phyloP scores from a whole-genome alignment of 306 rosid genomes.

The Dalbergia cochinchinensis region DNA sequence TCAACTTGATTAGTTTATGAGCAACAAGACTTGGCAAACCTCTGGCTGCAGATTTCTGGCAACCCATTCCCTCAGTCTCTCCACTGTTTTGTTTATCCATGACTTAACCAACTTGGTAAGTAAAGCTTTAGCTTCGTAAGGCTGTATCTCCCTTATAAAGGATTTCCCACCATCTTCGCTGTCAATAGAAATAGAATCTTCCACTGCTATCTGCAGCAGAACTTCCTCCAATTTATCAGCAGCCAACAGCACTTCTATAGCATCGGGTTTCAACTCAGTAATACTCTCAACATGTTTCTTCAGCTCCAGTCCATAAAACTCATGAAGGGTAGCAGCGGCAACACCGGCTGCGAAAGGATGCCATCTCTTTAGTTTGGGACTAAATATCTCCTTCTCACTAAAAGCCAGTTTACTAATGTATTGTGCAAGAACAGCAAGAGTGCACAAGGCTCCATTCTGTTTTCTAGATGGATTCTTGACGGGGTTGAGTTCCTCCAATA shows the following conservation, averaged over 20 bases:
- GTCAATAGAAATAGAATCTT: slow-evolving; percentile 68
- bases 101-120: slow-evolving; percentile 72
- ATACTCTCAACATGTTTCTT: slow-evolving; percentile 68
- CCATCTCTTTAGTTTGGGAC: slow-evolving; percentile 88
- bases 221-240: slow-evolving; percentile 95
- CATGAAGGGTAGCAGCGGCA: slow-evolving; percentile 86
- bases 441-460: slow-evolving; percentile 60
- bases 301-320: slow-evolving; percentile 83
- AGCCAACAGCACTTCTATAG: slow-evolving; percentile 79
- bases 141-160: slow-evolving; percentile 92
- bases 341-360: slow-evolving; percentile 89
- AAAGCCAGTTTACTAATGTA: slow-evolving; percentile 72
- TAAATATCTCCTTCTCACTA: slow-evolving; percentile 77
- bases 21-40: slow-evolving; percentile 58
- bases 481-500: slow-evolving; percentile 65
- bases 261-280: slow-evolving; percentile 81
- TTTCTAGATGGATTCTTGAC: slow-evolving; percentile 63
- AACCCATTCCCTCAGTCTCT: slow-evolving; percentile 86
- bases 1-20: slow-evolving; percentile 30
- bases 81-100: slow-evolving; percentile 87
- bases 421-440: slow-evolving; percentile 74
- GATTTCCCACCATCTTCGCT: slow-evolving; percentile 99
- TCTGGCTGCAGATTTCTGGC: slow-evolving; percentile 82
- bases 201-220: slow-evolving; percentile 96
- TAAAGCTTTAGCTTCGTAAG: slow-evolving; percentile 88